These are phyloP conservation scores for Trichoderma reesei DNA, from an alignment of 495 filamentous ascomycete species.

Conservation along the genomic window DNA sequence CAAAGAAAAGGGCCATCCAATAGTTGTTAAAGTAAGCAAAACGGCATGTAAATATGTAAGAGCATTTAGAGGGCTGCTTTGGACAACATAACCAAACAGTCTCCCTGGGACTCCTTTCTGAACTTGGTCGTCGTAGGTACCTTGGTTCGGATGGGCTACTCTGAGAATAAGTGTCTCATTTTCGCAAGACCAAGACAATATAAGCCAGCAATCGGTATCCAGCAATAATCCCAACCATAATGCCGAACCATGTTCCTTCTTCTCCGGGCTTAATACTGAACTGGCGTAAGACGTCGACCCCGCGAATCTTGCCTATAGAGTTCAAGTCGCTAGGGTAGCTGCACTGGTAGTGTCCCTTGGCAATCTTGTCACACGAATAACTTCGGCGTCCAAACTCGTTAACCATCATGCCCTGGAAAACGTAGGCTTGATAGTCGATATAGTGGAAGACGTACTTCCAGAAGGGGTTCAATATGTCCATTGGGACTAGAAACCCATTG, in stretches of 20 bases:
- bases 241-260: conserved; percentile 63
- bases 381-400: conserved; percentile 61
- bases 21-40: no score
- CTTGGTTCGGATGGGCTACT: no score
- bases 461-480: conserved; percentile 62
- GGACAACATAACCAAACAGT: no score
- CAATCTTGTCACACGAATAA: conserved; percentile 44
- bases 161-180: no score
- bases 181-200: conserved; percentile 18
- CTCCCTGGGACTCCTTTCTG: no score
- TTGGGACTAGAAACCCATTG: conserved; percentile 67
- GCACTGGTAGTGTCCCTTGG: conserved; percentile 43
- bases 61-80: no score
- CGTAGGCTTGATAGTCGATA: conserved; percentile 76
- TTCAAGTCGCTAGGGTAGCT: conserved; percentile 58
- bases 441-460: conserved; percentile 79
- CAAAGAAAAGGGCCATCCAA: no score
- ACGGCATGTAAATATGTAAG: no score
- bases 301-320: conserved; percentile 55
- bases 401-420: conserved; percentile 87
- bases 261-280: conserved; percentile 57
- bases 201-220: conserved; percentile 56
- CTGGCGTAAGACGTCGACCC: conserved; percentile 52
- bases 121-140: no score
- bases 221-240: conserved; percentile 60